phyloP scores from a whole-genome alignment of 257 asterid species.

The Solanum chmielewskii region DNA sequence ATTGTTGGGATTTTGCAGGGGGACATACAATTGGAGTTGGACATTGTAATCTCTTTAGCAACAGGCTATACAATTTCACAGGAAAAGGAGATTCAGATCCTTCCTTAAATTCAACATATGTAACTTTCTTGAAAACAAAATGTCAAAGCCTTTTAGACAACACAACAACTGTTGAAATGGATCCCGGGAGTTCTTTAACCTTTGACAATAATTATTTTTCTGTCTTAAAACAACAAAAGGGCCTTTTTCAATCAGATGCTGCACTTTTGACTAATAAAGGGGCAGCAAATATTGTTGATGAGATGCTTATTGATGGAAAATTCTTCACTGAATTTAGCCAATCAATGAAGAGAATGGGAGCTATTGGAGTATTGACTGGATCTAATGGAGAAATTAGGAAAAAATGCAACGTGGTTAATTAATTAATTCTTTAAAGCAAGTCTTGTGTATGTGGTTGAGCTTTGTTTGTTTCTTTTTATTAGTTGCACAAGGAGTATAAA shows the following conservation, averaged over 20 bases:
- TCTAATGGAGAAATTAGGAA: constrained; percentile 18
- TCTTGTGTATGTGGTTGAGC: neutral
- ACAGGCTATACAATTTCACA: constrained; percentile 36
- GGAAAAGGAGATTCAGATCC: constrained; percentile 32
- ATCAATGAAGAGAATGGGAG: constrained; percentile 26
- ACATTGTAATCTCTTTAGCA: constrained; percentile 29
- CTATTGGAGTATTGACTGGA: constrained; percentile 13
- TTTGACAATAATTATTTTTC: constrained; percentile 19
- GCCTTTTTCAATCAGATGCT: constrained; percentile 4
- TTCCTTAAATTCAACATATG: constrained; percentile 18
- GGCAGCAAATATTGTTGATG: constrained; percentile 8
- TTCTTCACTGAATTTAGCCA: constrained; percentile 21
- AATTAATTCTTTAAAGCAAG: neutral
- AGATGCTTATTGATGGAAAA: constrained; percentile 1
- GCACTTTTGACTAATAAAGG: neutral
- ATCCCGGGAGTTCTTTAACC: constrained; percentile 7
- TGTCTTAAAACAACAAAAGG: neutral
- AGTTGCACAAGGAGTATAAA: neutral
- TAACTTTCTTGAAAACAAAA: neutral
- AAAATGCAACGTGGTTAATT: constrained; percentile 6
- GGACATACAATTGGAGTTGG: constrained; percentile 41
- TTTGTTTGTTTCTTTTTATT: too few species aligned
- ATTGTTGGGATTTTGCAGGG: constrained; percentile 9
- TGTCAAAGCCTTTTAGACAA: constrained; percentile 15
- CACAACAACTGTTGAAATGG: constrained; percentile 22